A percentile compares a stretch with the other conserved stretches of the same genome.
phyloP scores from a whole-genome alignment of 163 green algal genomes.

The Prototheca wickerhamii region DNA sequence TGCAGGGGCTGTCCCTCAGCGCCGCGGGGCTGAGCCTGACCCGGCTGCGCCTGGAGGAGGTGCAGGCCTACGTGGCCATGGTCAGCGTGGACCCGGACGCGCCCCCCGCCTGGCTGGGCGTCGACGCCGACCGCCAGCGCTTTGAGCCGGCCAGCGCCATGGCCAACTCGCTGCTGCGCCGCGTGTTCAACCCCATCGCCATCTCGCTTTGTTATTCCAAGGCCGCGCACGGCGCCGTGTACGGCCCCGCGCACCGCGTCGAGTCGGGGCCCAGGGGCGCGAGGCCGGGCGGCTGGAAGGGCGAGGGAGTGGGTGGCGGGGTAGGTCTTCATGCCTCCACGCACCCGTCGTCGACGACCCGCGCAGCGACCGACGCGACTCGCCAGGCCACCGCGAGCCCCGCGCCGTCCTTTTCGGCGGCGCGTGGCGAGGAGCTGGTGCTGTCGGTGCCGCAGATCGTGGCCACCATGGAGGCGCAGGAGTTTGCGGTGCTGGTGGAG shows the following conservation, averaged over 20 bases:
- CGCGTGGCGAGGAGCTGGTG: slow-evolving; percentile 20
- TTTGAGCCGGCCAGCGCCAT: background rate
- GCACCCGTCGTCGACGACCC: background rate
- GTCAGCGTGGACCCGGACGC: slow-evolving; percentile 35
- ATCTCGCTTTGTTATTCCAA: slow-evolving; percentile 36
- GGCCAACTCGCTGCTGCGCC: slow-evolving; percentile 8
- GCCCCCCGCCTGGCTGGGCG: slow-evolving; percentile 24
- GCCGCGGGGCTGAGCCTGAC: slow-evolving; percentile 21
- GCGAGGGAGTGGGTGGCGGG: background rate
- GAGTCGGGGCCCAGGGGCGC: background rate
- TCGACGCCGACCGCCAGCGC: background rate
- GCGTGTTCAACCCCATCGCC: slow-evolving; percentile 41
- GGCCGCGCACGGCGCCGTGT: background rate
- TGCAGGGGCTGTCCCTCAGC: slow-evolving; percentile 21
- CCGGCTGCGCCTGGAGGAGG: slow-evolving; percentile 33
- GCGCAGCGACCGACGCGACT: too few species aligned
- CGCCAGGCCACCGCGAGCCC: background rate
- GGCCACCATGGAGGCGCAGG: slow-evolving; percentile 29
- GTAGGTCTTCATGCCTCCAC: background rate
- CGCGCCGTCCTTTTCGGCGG: background rate
- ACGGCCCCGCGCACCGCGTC: background rate
- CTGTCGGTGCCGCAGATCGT: slow-evolving; percentile 32
- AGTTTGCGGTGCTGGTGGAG: slow-evolving; percentile 45
- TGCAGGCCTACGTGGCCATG: slow-evolving; percentile 36
- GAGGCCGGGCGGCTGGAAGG: background rate